A percentile compares a stretch with the other conserved stretches of the same genome.
These are phyloP conservation scores for Gastrolobium bilobum DNA, from an alignment of 306 rosid genomes.

Conservation along the genomic window DNA sequence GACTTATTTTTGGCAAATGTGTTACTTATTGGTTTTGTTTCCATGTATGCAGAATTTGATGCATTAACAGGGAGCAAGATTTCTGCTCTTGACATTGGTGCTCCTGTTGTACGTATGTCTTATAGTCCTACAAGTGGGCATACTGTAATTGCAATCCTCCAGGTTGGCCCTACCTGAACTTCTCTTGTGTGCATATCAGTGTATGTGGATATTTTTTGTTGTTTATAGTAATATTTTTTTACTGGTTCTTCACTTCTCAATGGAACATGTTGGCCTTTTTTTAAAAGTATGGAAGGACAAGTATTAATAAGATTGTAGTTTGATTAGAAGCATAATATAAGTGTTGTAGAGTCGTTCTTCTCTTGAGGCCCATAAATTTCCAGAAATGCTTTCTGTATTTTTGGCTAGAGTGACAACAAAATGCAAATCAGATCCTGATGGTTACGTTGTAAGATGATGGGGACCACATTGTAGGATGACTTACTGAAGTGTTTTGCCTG, in stretches of 20 bases:
- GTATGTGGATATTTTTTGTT: constrained; percentile 18
- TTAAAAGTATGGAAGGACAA: constrained; percentile 16
- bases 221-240: background rate
- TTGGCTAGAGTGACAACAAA: background rate
- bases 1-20: constrained; percentile 29
- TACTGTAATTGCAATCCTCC: constrained; percentile 86
- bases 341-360: background rate
- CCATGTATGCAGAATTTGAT: constrained; percentile 77
- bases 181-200: constrained; percentile 19
- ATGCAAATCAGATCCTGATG: constrained; percentile 26
- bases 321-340: background rate
- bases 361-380: background rate
- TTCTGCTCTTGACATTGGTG: constrained; percentile 88
- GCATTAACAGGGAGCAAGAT: constrained; percentile 95
- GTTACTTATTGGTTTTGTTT: constrained; percentile 34
- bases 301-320: background rate
- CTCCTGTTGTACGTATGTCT: constrained; percentile 92
- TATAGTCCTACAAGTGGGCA: constrained; percentile 92
- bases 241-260: background rate
- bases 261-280: background rate
- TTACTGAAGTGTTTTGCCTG: background rate
- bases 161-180: constrained; percentile 62
- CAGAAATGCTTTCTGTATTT: background rate
- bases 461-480: background rate
- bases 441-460: background rate